Evolutionary conservation across 768 basidiomycete species (phyloP).

Genomic region (Clathrus columnatus): DNA sequence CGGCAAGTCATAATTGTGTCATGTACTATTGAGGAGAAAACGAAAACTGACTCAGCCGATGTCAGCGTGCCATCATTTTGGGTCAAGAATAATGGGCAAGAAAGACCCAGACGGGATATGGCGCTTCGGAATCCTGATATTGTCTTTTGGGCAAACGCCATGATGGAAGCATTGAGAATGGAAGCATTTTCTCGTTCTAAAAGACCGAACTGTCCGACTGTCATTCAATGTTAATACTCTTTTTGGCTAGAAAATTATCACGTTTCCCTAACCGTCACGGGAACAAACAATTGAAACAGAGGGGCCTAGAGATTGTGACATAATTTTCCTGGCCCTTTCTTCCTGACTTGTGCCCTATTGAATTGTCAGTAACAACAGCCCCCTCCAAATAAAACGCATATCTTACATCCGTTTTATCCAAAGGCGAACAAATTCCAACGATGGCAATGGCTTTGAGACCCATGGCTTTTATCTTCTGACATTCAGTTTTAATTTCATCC

Average conservation of each 20-base stretch:
- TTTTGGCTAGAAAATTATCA: neutral
- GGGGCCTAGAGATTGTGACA: conserved; percentile 30
- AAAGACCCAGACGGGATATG: conserved; percentile 35
- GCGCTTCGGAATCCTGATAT: conserved; percentile 46
- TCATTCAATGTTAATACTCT: neutral
- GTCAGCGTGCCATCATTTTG: conserved; percentile 48
- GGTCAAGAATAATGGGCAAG: conserved; percentile 32
- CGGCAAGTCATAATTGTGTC: neutral
- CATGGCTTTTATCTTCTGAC: conserved; percentile 28
- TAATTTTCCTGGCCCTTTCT: conserved; percentile 34
- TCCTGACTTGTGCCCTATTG: conserved; percentile 33
- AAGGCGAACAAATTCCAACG: conserved; percentile 4
- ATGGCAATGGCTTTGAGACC: conserved; percentile 19
- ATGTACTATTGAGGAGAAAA: neutral
- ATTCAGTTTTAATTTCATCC: conserved; percentile 37
- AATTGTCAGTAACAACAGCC: neutral
- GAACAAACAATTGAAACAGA: conserved; percentile 42
- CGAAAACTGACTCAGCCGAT: conserved; percentile 35
- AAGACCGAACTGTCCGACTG: conserved; percentile 50
- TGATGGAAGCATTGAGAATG: conserved; percentile 58
- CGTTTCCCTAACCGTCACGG: conserved; percentile 30
- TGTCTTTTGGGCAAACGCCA: conserved; percentile 48
- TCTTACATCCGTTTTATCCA: conserved; percentile 8
- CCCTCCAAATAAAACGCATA: neutral
- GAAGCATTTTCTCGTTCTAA: conserved; percentile 60